Percentiles rank a stretch among this genome's conserved stretches.
Evolutionary conservation across 768 basidiomycete genomes (phyloP).

Genomic region (Gymnopilus junonius): DNA sequence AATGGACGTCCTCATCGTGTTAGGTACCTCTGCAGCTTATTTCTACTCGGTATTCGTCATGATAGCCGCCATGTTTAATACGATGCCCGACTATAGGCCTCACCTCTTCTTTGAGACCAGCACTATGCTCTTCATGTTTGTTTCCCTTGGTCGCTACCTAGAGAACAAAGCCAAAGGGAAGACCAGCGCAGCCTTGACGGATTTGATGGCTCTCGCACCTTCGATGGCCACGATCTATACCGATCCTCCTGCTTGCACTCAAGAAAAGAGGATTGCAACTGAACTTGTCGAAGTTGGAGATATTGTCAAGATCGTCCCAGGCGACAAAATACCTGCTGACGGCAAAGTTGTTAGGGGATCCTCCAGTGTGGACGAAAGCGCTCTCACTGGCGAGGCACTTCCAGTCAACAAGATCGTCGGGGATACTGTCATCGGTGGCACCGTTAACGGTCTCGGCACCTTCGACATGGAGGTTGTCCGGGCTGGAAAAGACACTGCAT

Average conservation of each 20-base stretch:
- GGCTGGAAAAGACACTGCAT: constrained; percentile 94
- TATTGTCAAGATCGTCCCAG: constrained; percentile 90
- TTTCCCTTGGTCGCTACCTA: constrained; percentile 92
- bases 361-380: constrained; percentile 93
- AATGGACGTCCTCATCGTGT: constrained; percentile 97
- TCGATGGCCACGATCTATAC: constrained; percentile 97
- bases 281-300: constrained; percentile 96
- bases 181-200: constrained; percentile 95
- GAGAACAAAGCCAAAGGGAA: constrained; percentile 98
- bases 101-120: constrained; percentile 98
- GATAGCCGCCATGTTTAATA: constrained; percentile 64
- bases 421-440: constrained; percentile 92
- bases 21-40: constrained; percentile 95
- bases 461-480: constrained; percentile 96
- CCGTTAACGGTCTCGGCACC: constrained; percentile 95
- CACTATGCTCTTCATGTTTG: constrained; percentile 98
- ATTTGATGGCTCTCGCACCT: constrained; percentile 94
- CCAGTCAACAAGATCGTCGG: constrained; percentile 86
- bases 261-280: constrained; percentile 90
- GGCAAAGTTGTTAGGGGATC: constrained; percentile 87
- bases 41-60: constrained; percentile 83
- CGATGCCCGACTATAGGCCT: constrained; percentile 73
- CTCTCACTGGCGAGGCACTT: constrained; percentile 93
- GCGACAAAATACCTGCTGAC: constrained; percentile 96
- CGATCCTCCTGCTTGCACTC: constrained; percentile 76